Evolutionary conservation across 352 stramenopile genomes (phyloP), one percentile per base, ranked within the genome.

Genomic region (Phytophthora uliginosa): DNA sequence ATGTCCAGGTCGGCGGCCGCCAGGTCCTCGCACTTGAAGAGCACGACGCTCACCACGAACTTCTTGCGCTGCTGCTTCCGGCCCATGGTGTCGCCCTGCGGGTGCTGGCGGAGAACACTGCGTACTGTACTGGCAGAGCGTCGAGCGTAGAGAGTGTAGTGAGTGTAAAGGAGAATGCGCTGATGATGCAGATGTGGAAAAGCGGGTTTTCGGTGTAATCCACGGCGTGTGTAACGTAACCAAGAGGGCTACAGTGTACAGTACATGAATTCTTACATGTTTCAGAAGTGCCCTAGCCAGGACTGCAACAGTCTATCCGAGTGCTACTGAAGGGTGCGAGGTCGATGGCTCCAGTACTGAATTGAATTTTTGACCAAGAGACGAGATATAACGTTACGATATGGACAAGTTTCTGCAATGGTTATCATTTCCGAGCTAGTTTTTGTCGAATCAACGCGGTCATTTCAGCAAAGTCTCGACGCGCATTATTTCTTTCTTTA

Each of bases 11-110:
- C 82, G 18, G 74, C 74, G 8, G 82, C 82, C 31, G 82, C 71
- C 53, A 93, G 66, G 69, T 91, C 79, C 24, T 77, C 71, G 80
- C 86, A 93, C 66, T 86, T 83, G 76, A 82, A 91, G 36, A 93
- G 79, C 52, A 91, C 79, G 36, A 93, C 77, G 33, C 69, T 81
- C 63, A 91, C 65, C 50, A 81, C 36, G 69, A 77, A 91, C 59
- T 82, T 83, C 74, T 79, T 79, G 22, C 28, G 31, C 28, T 61
- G 59, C 47, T 28, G 47, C 33, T 69, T 69, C 26, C 50, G 63
- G 10, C 56, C 60, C 58, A 76, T 40, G 2, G 9, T 20, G 17
- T 22, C 13, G 42, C 40, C 6, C 38, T 45, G 38, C 18, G 15
- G 38, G 18, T 18, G 5, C 38, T 45, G 38, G 6, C 18, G 28